Evolutionary conservation across 1,284 basidiomycete genomes (phyloP).

Genomic region (Ganoderma meredithae): DNA sequence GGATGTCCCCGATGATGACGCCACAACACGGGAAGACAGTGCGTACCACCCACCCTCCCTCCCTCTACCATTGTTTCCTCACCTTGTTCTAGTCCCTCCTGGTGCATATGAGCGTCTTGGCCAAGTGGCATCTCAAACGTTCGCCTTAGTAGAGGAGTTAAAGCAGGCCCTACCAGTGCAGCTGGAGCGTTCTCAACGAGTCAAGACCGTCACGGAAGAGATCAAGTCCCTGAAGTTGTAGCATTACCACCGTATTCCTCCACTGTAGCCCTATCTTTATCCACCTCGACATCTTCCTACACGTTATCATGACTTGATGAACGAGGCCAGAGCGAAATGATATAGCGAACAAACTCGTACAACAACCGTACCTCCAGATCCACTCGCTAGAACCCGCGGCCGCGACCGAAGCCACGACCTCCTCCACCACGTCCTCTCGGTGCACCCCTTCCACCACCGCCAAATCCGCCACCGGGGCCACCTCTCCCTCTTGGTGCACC

Average conservation of each 20-base stretch:
- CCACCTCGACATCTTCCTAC: slow-evolving; percentile 1
- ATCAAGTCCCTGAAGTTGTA: slow-evolving; percentile 55
- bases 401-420: slow-evolving; percentile 44
- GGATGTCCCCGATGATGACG: slow-evolving; percentile 18
- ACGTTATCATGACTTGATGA: not conserved
- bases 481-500: slow-evolving; percentile 47
- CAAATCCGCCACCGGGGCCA: slow-evolving; percentile 48
- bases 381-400: slow-evolving; percentile 53
- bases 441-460: slow-evolving; percentile 43
- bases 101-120: slow-evolving; percentile 38
- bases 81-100: slow-evolving; percentile 28
- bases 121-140: slow-evolving; percentile 35
- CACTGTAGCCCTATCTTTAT: slow-evolving; percentile 29
- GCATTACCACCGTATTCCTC: slow-evolving; percentile 28
- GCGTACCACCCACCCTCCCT: slow-evolving; percentile 7
- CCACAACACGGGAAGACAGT: slow-evolving; percentile 23
- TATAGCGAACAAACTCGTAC: slow-evolving; percentile 25
- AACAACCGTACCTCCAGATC: slow-evolving; percentile 17
- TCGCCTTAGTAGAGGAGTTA: slow-evolving; percentile 54
- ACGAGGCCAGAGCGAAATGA: slow-evolving; percentile 13
- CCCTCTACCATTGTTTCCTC: not conserved
- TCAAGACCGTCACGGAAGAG: slow-evolving; percentile 51
- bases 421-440: slow-evolving; percentile 41
- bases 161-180: slow-evolving; percentile 58
- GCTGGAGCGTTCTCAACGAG: slow-evolving; percentile 50